phyloP scores from a whole-genome alignment of 495 filamentous ascomycete genomes.

The Talaromyces nanjingensis region DNA sequence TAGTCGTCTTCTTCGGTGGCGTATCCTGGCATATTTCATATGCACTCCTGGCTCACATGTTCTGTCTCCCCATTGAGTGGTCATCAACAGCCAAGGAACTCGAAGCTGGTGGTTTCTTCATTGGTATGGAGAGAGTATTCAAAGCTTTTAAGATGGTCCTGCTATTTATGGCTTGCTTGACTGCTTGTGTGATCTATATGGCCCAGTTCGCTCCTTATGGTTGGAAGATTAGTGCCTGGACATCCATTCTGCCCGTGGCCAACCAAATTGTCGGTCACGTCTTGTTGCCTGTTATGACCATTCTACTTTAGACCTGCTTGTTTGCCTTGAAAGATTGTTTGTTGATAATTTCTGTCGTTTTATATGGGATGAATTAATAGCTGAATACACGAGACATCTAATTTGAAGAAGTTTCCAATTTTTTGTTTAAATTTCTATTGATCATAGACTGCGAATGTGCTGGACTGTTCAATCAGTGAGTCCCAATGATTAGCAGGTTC shows the following conservation, averaged over 20 bases:
- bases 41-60: constrained; percentile 43
- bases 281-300: constrained; percentile 8
- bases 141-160: constrained; percentile 74
- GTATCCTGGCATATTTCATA: constrained; percentile 38
- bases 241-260: constrained; percentile 60
- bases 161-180: constrained; percentile 52
- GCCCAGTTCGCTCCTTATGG: constrained; percentile 55
- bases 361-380: not conserved
- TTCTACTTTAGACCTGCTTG: constrained; percentile 1
- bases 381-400: not conserved
- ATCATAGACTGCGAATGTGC: not conserved
- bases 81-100: constrained; percentile 46
- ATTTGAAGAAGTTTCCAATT: not conserved
- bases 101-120: constrained; percentile 72
- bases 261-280: constrained; percentile 10
- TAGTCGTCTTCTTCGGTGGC: constrained; percentile 38
- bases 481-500: not conserved
- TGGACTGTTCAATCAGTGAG: not conserved
- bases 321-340: not conserved
- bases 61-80: constrained; percentile 42
- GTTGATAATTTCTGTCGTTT: not conserved
- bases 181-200: constrained; percentile 59
- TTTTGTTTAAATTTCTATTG: not conserved
- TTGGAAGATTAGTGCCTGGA: constrained; percentile 69
- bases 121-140: constrained; percentile 71